These are phyloP conservation scores for Exophiala bonariae DNA, from an alignment of 2,329 filamentous ascomycete genomes.

Conservation along the genomic window DNA sequence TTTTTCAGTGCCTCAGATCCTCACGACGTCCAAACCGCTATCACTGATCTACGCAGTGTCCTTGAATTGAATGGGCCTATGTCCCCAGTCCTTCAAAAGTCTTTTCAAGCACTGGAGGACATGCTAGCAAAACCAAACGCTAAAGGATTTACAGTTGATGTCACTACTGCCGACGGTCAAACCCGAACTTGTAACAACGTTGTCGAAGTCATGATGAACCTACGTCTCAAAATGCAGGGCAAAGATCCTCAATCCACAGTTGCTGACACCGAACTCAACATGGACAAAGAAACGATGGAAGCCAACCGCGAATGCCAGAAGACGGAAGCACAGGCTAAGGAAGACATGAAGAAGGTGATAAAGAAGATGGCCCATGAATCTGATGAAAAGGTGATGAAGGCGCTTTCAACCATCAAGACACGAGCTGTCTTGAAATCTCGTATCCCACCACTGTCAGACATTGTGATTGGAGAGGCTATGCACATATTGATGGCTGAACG, in stretches of 20 bases:
- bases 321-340: constrained; percentile 22
- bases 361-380: constrained; percentile 17
- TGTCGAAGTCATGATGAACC: constrained; percentile 23
- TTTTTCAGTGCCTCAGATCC: constrained; percentile 26
- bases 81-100: constrained; percentile 22
- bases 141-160: constrained; percentile 14
- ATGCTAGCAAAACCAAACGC: constrained; percentile 20
- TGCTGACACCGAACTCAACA: constrained; percentile 8
- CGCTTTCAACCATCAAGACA: constrained; percentile 21
- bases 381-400: constrained; percentile 8
- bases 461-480: constrained; percentile 20
- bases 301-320: constrained; percentile 23
- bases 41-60: constrained; percentile 23
- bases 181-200: constrained; percentile 18
- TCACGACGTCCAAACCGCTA: constrained; percentile 24
- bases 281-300: constrained; percentile 22
- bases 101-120: constrained; percentile 24
- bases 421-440: constrained; percentile 21
- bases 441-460: constrained; percentile 22
- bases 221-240: constrained; percentile 15
- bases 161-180: constrained; percentile 14
- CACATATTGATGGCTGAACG: constrained; percentile 14
- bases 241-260: constrained; percentile 7
- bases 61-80: constrained; percentile 25
- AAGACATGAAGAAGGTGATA: constrained; percentile 19